Evolutionary conservation across 805 yeast genomes (phyloP).

Genomic region (Ogataea minuta): DNA sequence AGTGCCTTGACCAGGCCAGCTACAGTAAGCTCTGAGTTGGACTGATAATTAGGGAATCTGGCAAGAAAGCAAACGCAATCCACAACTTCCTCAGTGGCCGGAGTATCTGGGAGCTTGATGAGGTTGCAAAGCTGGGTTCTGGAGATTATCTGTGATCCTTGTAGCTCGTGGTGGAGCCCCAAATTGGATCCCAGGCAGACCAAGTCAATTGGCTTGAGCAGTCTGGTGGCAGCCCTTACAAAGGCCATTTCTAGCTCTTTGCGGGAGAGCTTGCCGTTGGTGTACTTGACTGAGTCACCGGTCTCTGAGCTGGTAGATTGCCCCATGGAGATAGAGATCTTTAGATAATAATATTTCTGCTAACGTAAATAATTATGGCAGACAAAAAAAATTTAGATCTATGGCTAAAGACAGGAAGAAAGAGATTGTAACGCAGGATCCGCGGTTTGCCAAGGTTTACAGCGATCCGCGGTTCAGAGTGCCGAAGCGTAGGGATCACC

Average conservation of each 20-base stretch:
- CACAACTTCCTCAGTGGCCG: slow-evolving; percentile 37
- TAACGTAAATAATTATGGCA: slow-evolving; percentile 4
- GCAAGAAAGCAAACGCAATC: slow-evolving; percentile 40
- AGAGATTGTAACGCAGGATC: slow-evolving; percentile 52
- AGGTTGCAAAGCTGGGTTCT: slow-evolving; percentile 27
- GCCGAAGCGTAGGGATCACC: slow-evolving; percentile 66
- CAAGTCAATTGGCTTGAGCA: slow-evolving; percentile 27
- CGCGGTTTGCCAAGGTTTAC: slow-evolving; percentile 75
- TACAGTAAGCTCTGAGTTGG: slow-evolving; percentile 28
- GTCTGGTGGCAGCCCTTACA: slow-evolving; percentile 16
- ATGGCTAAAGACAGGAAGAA: slow-evolving; percentile 9
- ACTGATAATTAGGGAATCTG: slow-evolving; percentile 23
- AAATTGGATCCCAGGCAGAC: slow-evolving; percentile 25
- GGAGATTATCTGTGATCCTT: slow-evolving; percentile 25
- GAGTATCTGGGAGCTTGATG: slow-evolving; percentile 37
- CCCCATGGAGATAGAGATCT: slow-evolving; percentile 18
- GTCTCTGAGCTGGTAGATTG: slow-evolving; percentile 19
- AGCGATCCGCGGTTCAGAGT: slow-evolving; percentile 85
- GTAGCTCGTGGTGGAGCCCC: slow-evolving; percentile 21
- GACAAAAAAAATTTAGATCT: slow-evolving; percentile 6
- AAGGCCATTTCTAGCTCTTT: slow-evolving; percentile 19
- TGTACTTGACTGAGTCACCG: slow-evolving; percentile 6
- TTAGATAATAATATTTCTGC: slow-evolving; percentile 1
- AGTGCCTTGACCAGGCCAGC: slow-evolving; percentile 44
- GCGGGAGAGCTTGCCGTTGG: slow-evolving; percentile 18